A percentile compares a stretch with the other conserved stretches of the same genome.
phyloP scores from a whole-genome alignment of 2,329 filamentous ascomycete species.

The Exophiala spinifera region DNA sequence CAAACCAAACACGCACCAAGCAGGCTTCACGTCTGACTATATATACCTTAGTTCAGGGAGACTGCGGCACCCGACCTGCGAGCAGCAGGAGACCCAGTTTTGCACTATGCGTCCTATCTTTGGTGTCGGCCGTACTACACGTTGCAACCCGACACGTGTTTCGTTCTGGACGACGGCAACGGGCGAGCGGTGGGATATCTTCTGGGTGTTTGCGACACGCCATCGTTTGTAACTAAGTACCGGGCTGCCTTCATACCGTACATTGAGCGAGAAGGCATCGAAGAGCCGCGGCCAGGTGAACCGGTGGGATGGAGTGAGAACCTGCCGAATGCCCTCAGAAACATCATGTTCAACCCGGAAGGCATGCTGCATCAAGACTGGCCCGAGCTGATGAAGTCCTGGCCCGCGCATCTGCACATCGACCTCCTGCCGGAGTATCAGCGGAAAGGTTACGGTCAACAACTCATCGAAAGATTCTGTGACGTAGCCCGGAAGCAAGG shows the following conservation, averaged over 20 bases:
- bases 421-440: conserved; percentile 23
- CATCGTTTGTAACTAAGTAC: conserved; percentile 20
- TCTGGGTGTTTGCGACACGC: conserved; percentile 21
- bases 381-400: conserved; percentile 20
- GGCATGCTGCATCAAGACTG: conserved; percentile 18
- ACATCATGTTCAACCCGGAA: conserved; percentile 22
- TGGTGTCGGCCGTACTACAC: conserved; percentile 27
- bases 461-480: conserved; percentile 20
- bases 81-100: conserved; percentile 13
- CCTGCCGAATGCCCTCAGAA: conserved; percentile 19
- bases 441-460: conserved; percentile 22
- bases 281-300: conserved; percentile 14
- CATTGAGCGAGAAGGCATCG: conserved; percentile 14
- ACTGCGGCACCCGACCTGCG: conserved; percentile 23
- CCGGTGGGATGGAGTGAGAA: conserved; percentile 15
- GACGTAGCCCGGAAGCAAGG: conserved; percentile 5
- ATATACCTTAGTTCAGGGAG: conserved; percentile 19
- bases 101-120: conserved; percentile 22
- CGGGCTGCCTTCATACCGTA: conserved; percentile 15
- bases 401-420: conserved; percentile 28
- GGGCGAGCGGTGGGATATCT: conserved; percentile 27
- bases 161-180: conserved; percentile 25
- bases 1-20: no score
- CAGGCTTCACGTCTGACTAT: no score
- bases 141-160: conserved; percentile 20